Evolutionary conservation across 2,329 filamentous ascomycete species (phyloP).

Genomic region (Aspergillus thermomutatus): DNA sequence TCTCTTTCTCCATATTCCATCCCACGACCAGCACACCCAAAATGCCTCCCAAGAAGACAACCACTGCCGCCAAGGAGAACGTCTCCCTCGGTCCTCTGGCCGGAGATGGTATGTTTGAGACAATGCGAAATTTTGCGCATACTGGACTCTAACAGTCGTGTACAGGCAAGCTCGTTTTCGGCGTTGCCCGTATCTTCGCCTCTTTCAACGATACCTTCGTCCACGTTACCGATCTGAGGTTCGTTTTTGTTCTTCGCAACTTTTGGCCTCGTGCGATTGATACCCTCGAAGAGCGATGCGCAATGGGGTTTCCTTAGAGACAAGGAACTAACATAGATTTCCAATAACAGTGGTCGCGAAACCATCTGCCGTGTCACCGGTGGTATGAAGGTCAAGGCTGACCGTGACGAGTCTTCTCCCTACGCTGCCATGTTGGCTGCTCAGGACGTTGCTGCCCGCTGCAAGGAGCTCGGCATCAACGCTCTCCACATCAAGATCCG

Average conservation of each 20-base stretch:
- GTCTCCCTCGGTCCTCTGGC: conserved; percentile 96
- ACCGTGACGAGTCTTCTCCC: conserved; percentile 99
- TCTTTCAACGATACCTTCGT: conserved; percentile 94
- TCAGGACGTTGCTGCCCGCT: conserved; percentile 92
- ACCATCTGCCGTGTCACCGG: conserved; percentile 99
- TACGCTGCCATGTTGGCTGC: conserved; percentile 99
- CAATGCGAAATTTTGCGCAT: neutral
- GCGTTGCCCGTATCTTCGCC: conserved; percentile 96
- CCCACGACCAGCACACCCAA: conserved; percentile 49
- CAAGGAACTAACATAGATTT: conserved; percentile 8
- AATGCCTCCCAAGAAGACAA: conserved; percentile 88
- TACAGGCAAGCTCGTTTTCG: conserved; percentile 91
- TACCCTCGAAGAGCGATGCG: conserved; percentile 6
- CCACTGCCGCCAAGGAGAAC: conserved; percentile 84
- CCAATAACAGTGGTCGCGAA: conserved; percentile 79
- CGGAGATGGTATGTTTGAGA: conserved; percentile 72
- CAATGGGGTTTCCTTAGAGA: neutral
- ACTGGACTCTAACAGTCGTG: conserved; percentile 10
- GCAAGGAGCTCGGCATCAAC: conserved; percentile 82
- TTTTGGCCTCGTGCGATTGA: neutral
- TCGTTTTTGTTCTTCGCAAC: conserved; percentile 36
- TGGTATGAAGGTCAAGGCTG: conserved; percentile 99
- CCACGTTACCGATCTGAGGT: conserved; percentile 99
- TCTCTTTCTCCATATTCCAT: conserved; percentile 39
- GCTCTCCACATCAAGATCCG: conserved; percentile 99